Conservation (phyloP, 23 red algal genomes). For the Cyanidiococcus yangmingshanensis region DNA sequence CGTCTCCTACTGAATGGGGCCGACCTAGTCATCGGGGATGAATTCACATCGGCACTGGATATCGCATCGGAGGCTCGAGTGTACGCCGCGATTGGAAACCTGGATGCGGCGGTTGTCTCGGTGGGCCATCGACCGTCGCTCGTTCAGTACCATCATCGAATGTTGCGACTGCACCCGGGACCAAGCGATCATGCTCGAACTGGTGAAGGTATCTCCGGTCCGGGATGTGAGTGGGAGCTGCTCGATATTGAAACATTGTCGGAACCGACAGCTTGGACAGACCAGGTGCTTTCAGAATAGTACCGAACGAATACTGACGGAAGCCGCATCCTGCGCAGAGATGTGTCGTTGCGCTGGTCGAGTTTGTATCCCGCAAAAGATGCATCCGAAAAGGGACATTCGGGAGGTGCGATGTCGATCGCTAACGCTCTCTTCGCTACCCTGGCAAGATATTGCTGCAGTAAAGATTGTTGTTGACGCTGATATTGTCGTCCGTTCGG, state of each 20-base stretch:
- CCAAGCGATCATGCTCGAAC: not conserved
- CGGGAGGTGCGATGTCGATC: too few species aligned
- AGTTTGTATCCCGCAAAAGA: too few species aligned
- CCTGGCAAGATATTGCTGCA: too few species aligned
- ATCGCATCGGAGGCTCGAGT: slow-evolving; percentile 51
- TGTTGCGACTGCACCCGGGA: slow-evolving; percentile 28
- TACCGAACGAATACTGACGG: not conserved
- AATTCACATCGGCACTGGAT: slow-evolving; percentile 67
- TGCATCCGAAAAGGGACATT: too few species aligned
- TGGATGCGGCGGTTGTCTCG: slow-evolving; percentile 47
- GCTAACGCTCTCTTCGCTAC: too few species aligned
- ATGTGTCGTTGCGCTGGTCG: too few species aligned
- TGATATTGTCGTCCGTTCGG: too few species aligned
- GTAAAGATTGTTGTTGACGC: too few species aligned
- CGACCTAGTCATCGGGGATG: slow-evolving; percentile 60
- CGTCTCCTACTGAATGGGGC: slow-evolving; percentile 64
- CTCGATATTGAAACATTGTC: not conserved
- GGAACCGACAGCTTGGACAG: not conserved
- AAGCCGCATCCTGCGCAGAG: too few species aligned
- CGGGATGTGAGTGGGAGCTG: not conserved
- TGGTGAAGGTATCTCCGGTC: not conserved
- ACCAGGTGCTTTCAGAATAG: not conserved
- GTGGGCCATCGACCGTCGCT: slow-evolving; percentile 80
- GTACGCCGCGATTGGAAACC: slow-evolving; percentile 42
- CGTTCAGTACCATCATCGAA: slow-evolving; percentile 55